Conservation (phyloP, 495 filamentous ascomycete genomes). For the Penicillium ochrochloron region DNA sequence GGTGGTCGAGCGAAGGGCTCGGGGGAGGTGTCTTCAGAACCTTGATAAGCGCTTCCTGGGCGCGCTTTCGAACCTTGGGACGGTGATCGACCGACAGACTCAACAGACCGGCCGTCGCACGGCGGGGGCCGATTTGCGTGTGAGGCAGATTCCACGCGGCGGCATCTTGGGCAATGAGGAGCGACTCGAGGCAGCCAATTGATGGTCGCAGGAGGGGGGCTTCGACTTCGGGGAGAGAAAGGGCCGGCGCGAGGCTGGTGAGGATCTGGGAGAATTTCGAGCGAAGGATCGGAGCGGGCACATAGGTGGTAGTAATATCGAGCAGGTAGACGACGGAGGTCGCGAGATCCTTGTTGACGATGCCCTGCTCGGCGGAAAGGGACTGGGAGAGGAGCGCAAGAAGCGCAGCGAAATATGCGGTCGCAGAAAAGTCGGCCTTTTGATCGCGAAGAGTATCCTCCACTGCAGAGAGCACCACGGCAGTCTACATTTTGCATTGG, state of each 20-base stretch:
- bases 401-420: conserved; percentile 95
- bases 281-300: conserved; percentile 82
- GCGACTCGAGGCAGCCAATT: conserved; percentile 89
- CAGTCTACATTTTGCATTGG: conserved; percentile 62
- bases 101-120: conserved; percentile 85
- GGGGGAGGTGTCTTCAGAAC: conserved; percentile 83
- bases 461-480: conserved; percentile 84
- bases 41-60: conserved; percentile 84
- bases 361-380: conserved; percentile 60
- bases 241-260: conserved; percentile 77
- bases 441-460: conserved; percentile 90
- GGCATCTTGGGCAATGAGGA: conserved; percentile 86
- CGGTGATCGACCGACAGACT: conserved; percentile 82
- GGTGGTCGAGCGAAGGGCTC: conserved; percentile 89
- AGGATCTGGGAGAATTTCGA: conserved; percentile 95
- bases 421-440: conserved; percentile 78
- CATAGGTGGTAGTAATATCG: conserved; percentile 81
- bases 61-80: conserved; percentile 93
- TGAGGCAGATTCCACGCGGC: conserved; percentile 84
- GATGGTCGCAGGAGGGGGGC: conserved; percentile 84
- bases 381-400: conserved; percentile 84
- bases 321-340: conserved; percentile 94
- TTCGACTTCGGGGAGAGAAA: conserved; percentile 80
- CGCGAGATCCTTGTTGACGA: conserved; percentile 81
- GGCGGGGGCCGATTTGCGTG: conserved; percentile 82